Evolutionary conservation across 2,329 filamentous ascomycete genomes (phyloP), one percentile per base, ranked within the genome.

Genomic region (Fusarium tjaetaba): DNA sequence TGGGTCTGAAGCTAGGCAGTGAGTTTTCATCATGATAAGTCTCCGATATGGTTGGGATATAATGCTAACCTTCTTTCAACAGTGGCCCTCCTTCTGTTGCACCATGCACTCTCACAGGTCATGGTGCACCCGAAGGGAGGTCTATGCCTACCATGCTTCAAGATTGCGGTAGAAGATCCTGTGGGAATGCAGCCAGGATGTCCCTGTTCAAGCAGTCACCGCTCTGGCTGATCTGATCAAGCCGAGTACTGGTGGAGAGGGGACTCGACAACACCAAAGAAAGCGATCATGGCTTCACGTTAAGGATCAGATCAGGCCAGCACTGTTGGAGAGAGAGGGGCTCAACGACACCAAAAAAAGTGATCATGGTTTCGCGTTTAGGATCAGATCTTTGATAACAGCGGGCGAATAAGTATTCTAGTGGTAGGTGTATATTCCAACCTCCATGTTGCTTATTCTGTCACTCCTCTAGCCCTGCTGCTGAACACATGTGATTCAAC

Each of bases 111-210:
- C n/a, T 43, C 41, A 16, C n/a, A 16, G n/a, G 3, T 3, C 5
- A 43, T 24, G n/a, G 41, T 4, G 41, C n/a, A 11, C 16, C 41
- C n/a, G 3, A 43, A 43, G n/a, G 41, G n/a, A 43, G n/a, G 41
- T 0, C 2, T 43, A 4, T 43, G 41, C 41, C n/a, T 43, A 43
- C 41, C 3, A 2, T 43, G 41, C 41, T 43, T 43, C 41, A 43
- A 43, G 0, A 43, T 43, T 4, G 5, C n/a, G 3, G n/a, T 4
- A 0, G 15, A 24, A 4, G n/a, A 43, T 24, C n/a, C 41, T 4
- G 41, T 24, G 9, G n/a, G n/a, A 4, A 43, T 43, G n/a, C 41
- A 43, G 41, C 41, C 41, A 24, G 41, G 41, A 9, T 43, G 15
- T 3, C 15, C 41, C 9, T 16, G 9, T 16, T 5, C 41, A 24